Conservation (phyloP, 768 basidiomycete species). For the Pleurotus salmoneostramineus region DNA sequence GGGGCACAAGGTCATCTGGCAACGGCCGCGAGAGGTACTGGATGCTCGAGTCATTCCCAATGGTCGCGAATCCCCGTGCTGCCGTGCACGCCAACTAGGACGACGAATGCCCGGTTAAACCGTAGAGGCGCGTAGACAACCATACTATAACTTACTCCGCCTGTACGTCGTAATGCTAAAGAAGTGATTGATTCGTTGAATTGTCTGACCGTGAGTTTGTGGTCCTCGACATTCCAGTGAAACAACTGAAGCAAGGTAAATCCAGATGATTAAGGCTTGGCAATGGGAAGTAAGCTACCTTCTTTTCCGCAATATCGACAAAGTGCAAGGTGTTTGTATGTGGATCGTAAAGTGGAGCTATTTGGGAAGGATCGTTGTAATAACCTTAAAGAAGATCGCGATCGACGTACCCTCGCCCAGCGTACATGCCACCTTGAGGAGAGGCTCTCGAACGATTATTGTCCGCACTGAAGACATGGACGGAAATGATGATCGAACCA, state of each 20-base stretch:
- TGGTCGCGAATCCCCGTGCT: constrained; percentile 49
- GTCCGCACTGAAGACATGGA: constrained; percentile 5
- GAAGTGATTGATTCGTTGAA: constrained; percentile 57
- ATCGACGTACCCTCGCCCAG: constrained; percentile 55
- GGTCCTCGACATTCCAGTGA: constrained; percentile 41
- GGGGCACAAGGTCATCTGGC: constrained; percentile 29
- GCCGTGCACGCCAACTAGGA: constrained; percentile 57
- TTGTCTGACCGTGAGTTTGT: constrained; percentile 38
- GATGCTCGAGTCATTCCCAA: constrained; percentile 38
- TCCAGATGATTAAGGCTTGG: not conserved
- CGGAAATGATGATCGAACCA: not conserved
- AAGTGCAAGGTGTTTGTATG: constrained; percentile 54
- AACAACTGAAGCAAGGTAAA: constrained; percentile 35
- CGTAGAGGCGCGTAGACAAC: too few species aligned
- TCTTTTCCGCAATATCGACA: constrained; percentile 58
- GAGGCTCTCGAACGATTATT: constrained; percentile 40
- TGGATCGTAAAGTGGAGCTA: constrained; percentile 63
- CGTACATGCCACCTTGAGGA: constrained; percentile 49
- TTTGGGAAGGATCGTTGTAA: constrained; percentile 15
- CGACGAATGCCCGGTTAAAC: not conserved
- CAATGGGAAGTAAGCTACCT: constrained; percentile 27
- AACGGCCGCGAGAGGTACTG: constrained; percentile 52
- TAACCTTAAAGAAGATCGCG: constrained; percentile 12
- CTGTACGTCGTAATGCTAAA: constrained; percentile 45
- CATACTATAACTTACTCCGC: constrained; percentile 35